Evolutionary conservation across 2,329 filamentous ascomycete species (phyloP), one percentile per base, ranked within the genome.

Genomic region (Amylocarpus encephaloides): DNA sequence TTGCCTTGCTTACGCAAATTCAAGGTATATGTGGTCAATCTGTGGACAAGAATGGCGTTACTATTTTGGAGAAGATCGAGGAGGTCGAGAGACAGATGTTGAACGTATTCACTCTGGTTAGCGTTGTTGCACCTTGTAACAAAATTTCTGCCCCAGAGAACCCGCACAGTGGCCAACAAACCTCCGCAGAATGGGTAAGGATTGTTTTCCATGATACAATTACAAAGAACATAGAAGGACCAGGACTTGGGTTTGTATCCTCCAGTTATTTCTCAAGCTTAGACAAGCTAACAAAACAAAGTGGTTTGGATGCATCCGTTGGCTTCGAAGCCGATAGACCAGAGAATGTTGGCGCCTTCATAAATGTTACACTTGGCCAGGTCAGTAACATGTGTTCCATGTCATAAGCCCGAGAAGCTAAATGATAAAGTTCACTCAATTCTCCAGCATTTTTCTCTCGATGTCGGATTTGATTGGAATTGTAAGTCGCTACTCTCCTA

Each of bases 121-220:
- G 12, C 35, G 45, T 38, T 19, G 44, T 46, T 22, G 13, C 32
- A 30, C 48, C 48, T 39, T 51, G 49, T 34, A 45, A 33, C 33
- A 36, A 30, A 30, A 47, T 32, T 34, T 43, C 19, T 29, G 39
- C 29, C 45, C 30, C 22, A 22, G 19, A 6, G 26, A 33, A 19
- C 40, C 40, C 13, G 13, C 41, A 30, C 35, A 54, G 39, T 26
- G 22, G 22, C 22, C 22, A 26, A 26, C 22, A 26, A 26, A 58
- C 51, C 16, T 50, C 59, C 13, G 78, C 78, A 6, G 77, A 82
- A 62, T 83, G 79, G 79, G 65, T 83, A 34, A 71, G 79, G 33
- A 73, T 75, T 10, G 78, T 73, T 15, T 83, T 83, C 53, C 80
- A 82, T 64, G 80, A 83, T 61, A 77, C 80, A 70, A 69, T 77